Evolutionary conservation across 2,329 filamentous ascomycete genomes (phyloP).

Genomic region (Fusarium sublunatum): DNA sequence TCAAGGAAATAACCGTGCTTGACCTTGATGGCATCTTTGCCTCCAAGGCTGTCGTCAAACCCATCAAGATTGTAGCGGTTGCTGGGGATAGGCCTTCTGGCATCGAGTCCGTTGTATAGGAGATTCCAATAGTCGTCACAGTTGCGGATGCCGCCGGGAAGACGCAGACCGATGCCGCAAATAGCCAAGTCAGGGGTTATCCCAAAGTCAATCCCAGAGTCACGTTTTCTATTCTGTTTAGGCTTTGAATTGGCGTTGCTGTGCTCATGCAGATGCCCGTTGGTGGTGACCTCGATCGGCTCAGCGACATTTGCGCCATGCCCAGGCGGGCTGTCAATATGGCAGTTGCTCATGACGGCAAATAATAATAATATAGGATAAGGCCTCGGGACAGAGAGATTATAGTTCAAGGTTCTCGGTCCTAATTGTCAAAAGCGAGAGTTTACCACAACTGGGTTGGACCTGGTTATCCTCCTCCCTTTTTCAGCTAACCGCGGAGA

Average conservation of each 20-base stretch:
- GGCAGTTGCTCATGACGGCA: constrained; percentile 4
- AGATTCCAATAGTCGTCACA: constrained; percentile 12
- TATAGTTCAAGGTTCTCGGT: neutral
- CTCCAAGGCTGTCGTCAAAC: constrained; percentile 6
- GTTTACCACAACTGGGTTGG: neutral
- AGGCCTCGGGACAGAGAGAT: neutral
- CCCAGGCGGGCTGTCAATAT: neutral
- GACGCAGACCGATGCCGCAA: constrained; percentile 12
- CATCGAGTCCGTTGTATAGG: neutral
- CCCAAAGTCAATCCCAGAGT: neutral
- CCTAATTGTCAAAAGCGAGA: neutral
- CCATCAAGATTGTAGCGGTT: constrained; percentile 12
- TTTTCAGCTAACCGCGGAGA: neutral
- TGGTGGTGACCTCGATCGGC: neutral
- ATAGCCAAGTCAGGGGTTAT: constrained; percentile 6
- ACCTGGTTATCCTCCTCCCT: neutral
- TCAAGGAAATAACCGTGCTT: constrained; percentile 17
- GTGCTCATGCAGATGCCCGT: neutral
- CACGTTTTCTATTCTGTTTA: neutral
- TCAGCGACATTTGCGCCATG: neutral
- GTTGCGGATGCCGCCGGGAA: constrained; percentile 7
- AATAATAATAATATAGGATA: neutral
- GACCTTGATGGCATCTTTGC: neutral
- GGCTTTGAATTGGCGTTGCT: neutral
- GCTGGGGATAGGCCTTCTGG: neutral